These are phyloP conservation scores for Tulasnella sp. DNA, from an alignment of 768 basidiomycete genomes.

Conservation along the genomic window DNA sequence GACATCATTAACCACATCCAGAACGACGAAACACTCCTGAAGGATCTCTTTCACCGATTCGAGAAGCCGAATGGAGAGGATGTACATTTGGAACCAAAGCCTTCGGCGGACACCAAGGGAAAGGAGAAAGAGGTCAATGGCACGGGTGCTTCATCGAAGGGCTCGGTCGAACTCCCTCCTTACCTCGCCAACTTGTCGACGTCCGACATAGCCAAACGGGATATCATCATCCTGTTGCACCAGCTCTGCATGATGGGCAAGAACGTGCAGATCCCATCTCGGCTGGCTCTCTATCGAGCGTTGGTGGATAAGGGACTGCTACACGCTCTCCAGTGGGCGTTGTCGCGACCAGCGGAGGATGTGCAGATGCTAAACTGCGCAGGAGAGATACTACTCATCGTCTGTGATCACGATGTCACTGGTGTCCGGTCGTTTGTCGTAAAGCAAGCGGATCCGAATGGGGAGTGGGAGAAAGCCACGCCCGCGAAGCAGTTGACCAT, in stretches of 20 bases:
- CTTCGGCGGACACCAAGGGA: slow-evolving; percentile 19
- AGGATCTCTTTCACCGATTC: slow-evolving; percentile 68
- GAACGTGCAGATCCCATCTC: slow-evolving; percentile 83
- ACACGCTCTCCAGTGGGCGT: slow-evolving; percentile 88
- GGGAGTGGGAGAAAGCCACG: slow-evolving; percentile 11
- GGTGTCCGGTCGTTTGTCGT: slow-evolving; percentile 79
- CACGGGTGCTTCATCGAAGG: slow-evolving; percentile 21
- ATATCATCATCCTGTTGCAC: slow-evolving; percentile 81
- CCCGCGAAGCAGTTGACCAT: not conserved
- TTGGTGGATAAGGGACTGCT: slow-evolving; percentile 84
- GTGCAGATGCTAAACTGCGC: slow-evolving; percentile 65
- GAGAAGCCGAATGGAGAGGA: slow-evolving; percentile 30
- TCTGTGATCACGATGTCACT: slow-evolving; percentile 85
- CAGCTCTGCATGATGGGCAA: slow-evolving; percentile 94
- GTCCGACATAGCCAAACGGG: slow-evolving; percentile 41
- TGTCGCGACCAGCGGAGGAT: slow-evolving; percentile 54
- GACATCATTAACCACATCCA: slow-evolving; percentile 92
- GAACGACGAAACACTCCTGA: slow-evolving; percentile 63
- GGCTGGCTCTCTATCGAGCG: slow-evolving; percentile 76
- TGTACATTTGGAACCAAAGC: not conserved
- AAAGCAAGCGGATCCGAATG: slow-evolving; percentile 50
- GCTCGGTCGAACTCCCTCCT: not conserved
- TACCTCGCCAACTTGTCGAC: not conserved
- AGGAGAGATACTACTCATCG: slow-evolving; percentile 73
- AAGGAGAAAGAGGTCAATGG: slow-evolving; percentile 30